Evolutionary conservation across 495 filamentous ascomycete species (phyloP).

Genomic region (Immersiella caudata): DNA sequence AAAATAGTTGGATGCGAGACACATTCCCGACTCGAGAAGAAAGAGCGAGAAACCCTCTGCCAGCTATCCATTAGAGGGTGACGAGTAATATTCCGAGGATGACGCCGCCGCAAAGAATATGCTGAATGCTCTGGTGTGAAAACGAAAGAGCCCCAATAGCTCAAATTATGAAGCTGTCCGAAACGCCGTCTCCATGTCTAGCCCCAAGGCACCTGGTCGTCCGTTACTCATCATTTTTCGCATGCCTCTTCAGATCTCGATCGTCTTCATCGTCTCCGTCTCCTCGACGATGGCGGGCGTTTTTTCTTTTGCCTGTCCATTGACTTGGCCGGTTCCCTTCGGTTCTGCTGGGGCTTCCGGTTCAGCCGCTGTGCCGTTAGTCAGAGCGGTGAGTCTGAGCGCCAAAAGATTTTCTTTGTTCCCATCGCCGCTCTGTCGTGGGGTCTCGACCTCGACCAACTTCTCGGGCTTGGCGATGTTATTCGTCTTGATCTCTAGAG

Average conservation of each 20-base stretch:
- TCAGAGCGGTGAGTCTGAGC: conserved; percentile 34
- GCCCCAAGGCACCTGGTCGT: conserved; percentile 16
- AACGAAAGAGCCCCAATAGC: conserved; percentile 9
- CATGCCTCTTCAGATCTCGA: conserved; percentile 51
- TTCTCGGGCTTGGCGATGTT: conserved; percentile 31
- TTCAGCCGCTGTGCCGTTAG: conserved; percentile 36
- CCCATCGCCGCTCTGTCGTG: conserved; percentile 51
- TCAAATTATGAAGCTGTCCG: conserved; percentile 14
- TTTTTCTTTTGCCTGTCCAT: conserved; percentile 41
- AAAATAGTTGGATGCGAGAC: not conserved
- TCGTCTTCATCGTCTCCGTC: conserved; percentile 58
- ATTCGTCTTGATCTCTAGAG: conserved; percentile 27
- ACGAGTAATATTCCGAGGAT: not conserved
- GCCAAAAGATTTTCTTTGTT: conserved; percentile 38
- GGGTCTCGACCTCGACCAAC: conserved; percentile 54
- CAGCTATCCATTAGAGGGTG: not conserved
- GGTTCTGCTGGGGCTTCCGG: conserved; percentile 28
- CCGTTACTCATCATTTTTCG: conserved; percentile 16
- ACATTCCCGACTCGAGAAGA: not conserved
- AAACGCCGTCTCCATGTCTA: conserved; percentile 20
- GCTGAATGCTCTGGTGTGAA: conserved; percentile 16
- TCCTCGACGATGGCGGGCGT: conserved; percentile 44
- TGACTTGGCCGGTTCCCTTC: conserved; percentile 27
- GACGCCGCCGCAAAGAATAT: conserved; percentile 4
- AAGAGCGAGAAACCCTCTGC: not conserved